Conservation (phyloP, 306 rosid species). For the Cajanus cajan region DNA sequence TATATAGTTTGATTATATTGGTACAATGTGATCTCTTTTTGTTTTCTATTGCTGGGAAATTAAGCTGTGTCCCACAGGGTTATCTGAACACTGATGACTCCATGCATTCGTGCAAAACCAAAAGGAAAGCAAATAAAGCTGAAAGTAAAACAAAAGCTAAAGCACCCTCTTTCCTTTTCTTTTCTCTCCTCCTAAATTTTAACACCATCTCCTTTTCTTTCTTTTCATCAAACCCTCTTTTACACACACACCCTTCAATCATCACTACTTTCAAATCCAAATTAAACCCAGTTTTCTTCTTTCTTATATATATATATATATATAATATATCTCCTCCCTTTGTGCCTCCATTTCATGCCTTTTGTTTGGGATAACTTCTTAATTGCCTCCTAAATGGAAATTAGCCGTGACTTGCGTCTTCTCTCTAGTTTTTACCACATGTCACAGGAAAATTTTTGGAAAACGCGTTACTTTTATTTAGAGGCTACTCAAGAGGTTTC, state of each 20-base stretch:
- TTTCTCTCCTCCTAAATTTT: slow-evolving; percentile 39
- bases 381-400: slow-evolving; percentile 28
- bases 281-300: slow-evolving; percentile 6
- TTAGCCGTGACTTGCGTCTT: neutral
- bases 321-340: neutral
- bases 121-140: slow-evolving; percentile 42
- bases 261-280: slow-evolving; percentile 31
- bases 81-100: slow-evolving; percentile 31
- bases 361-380: neutral
- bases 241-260: neutral
- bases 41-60: slow-evolving; percentile 41
- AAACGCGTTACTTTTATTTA: neutral
- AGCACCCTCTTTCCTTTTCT: slow-evolving; percentile 29
- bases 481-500: no score
- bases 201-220: slow-evolving; percentile 37
- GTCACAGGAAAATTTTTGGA: neutral
- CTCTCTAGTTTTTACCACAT: neutral
- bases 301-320: no score
- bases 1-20: slow-evolving; percentile 10
- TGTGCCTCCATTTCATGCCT: slow-evolving; percentile 8
- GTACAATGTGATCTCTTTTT: slow-evolving; percentile 41
- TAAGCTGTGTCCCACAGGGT: slow-evolving; percentile 26
- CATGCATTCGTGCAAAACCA: slow-evolving; percentile 49
- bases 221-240: slow-evolving; percentile 33
- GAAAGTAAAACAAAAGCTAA: slow-evolving; percentile 38